These are phyloP conservation scores for Suillus sp. DNA, from an alignment of 768 basidiomycete genomes.

Conservation along the genomic window DNA sequence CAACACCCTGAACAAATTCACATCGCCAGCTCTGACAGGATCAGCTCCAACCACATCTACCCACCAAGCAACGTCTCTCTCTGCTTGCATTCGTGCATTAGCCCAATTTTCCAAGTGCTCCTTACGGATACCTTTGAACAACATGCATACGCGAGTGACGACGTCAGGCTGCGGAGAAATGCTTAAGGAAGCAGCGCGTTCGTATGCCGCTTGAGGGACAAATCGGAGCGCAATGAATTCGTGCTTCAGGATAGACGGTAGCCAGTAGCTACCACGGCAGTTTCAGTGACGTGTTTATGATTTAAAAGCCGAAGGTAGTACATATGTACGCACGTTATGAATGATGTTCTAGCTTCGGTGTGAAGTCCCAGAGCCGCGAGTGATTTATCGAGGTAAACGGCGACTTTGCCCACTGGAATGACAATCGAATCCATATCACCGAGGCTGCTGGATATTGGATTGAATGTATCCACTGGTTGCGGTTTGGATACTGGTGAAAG, in stretches of 20 bases:
- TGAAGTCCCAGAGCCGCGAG: background rate
- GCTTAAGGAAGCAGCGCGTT: no score
- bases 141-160: no score
- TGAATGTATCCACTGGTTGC: background rate
- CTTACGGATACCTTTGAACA: no score
- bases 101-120: background rate
- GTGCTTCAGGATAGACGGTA: no score
- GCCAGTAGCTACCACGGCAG: no score
- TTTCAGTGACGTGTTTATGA: no score
- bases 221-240: no score
- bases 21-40: background rate
- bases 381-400: background rate
- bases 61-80: background rate
- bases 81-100: background rate
- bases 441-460: background rate
- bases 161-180: no score
- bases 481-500: background rate
- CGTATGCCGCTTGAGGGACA: no score
- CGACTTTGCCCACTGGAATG: background rate
- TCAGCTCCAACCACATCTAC: background rate
- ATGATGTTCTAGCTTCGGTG: background rate
- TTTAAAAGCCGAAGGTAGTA: background rate
- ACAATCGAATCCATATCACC: background rate
- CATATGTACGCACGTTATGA: background rate
- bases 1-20: background rate